Percentiles rank a stretch among this genome's conserved stretches.
phyloP scores from a whole-genome alignment of 352 stramenopile species.

The Thalassiosira allenii region DNA sequence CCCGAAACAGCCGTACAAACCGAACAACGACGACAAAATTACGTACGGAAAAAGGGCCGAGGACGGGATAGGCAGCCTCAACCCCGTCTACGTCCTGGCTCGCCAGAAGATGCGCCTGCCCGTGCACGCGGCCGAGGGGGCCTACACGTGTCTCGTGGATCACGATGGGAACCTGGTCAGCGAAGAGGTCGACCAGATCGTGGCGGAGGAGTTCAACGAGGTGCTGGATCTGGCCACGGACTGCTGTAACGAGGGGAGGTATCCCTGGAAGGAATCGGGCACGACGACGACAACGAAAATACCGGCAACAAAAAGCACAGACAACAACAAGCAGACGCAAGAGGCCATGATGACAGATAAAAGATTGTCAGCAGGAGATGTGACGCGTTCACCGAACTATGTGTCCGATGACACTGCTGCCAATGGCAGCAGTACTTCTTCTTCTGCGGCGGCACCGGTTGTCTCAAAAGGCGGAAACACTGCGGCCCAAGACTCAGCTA shows the following conservation, averaged over 20 bases:
- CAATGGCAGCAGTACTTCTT: too few relatives aligned
- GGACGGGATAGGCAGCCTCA: conserved; percentile 43
- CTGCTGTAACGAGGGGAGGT: conserved; percentile 50
- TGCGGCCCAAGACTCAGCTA: too few relatives aligned
- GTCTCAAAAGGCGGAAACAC: too few relatives aligned
- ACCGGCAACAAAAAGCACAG: too few relatives aligned
- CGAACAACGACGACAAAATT: background rate
- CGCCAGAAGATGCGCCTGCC: conserved; percentile 61
- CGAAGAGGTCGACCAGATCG: conserved; percentile 64
- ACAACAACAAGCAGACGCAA: too few relatives aligned
- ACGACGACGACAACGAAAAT: conserved; percentile 9
- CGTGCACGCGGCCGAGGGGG: conserved; percentile 39
- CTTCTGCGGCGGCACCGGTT: too few relatives aligned
- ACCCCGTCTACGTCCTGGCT: conserved; percentile 69
- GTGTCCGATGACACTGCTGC: conserved; percentile 38
- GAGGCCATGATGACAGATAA: background rate
- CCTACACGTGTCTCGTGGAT: conserved; percentile 63
- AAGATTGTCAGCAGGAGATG: background rate
- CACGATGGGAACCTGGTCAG: conserved; percentile 69
- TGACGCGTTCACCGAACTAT: conserved; percentile 32
- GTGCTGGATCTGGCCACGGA: conserved; percentile 70
- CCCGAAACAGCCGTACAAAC: background rate
- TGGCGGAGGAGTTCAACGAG: conserved; percentile 74
- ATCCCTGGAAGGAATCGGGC: conserved; percentile 28
- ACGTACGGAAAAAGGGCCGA: background rate